These are phyloP conservation scores for Moesziomyces aphidis DNA, from an alignment of 1,284 basidiomycete species.

Conservation along the genomic window DNA sequence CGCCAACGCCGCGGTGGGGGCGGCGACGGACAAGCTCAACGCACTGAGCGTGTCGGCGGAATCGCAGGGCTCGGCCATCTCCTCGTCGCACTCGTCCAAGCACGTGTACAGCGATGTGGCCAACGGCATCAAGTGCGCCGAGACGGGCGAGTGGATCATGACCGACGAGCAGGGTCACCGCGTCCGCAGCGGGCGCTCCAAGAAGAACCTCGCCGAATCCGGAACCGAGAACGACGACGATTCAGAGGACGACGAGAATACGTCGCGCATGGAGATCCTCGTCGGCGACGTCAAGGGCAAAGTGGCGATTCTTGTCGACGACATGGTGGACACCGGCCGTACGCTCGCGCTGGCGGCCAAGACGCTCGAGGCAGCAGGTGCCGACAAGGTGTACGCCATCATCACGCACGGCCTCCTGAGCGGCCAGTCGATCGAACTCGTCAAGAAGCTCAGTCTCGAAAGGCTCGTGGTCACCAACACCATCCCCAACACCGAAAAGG, in stretches of 20 bases:
- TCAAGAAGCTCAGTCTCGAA: constrained; percentile 83
- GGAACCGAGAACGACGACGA: constrained; percentile 35
- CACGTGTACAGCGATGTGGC: constrained; percentile 56
- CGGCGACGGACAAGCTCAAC: constrained; percentile 43
- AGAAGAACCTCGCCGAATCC: constrained; percentile 16
- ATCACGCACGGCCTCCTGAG: constrained; percentile 93
- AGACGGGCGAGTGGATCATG: constrained; percentile 67
- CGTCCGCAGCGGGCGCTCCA: constrained; percentile 53
- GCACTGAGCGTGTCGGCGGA: constrained; percentile 35
- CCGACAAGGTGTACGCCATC: constrained; percentile 85
- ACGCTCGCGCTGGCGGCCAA: constrained; percentile 87
- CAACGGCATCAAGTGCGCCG: constrained; percentile 69
- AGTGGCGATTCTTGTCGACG: constrained; percentile 90
- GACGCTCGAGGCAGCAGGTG: constrained; percentile 88
- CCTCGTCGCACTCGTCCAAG: constrained; percentile 19
- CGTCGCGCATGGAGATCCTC: constrained; percentile 83
- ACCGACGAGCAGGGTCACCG: constrained; percentile 61
- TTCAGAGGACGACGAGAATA: constrained; percentile 69
- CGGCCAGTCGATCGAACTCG: constrained; percentile 81
- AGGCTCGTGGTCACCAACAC: constrained; percentile 90
- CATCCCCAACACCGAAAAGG: constrained; percentile 74
- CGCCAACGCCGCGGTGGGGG: constrained; percentile 19
- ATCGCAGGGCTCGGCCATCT: constrained; percentile 9
- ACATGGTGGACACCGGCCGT: constrained; percentile 96
- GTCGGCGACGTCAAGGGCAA: constrained; percentile 97